A percentile compares a stretch with the other conserved stretches of the same genome.
These are phyloP conservation scores for Beauveria rudraprayagi DNA, from an alignment of 2,329 filamentous ascomycete species.

Conservation along the genomic window DNA sequence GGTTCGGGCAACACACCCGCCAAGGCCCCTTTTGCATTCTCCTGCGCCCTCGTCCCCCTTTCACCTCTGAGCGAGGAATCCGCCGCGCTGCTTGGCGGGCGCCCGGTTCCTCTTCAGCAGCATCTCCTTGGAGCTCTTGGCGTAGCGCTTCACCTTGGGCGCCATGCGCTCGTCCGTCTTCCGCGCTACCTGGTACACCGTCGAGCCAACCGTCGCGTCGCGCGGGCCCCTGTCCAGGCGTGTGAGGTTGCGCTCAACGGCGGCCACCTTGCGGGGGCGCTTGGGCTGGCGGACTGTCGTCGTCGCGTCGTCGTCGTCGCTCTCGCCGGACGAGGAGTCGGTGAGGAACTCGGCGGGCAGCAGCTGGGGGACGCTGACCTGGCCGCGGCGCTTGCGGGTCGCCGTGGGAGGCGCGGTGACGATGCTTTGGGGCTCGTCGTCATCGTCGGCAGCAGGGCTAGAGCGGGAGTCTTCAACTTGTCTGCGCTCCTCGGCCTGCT, in stretches of 20 bases:
- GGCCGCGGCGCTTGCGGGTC: background rate
- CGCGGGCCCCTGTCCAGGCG: conserved; percentile 31
- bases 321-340: conserved; percentile 44
- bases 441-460: conserved; percentile 15
- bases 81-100: conserved; percentile 25
- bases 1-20: too few relatives aligned
- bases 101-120: conserved; percentile 38
- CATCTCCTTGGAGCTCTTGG: conserved; percentile 33
- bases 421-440: conserved; percentile 15
- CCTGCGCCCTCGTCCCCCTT: background rate
- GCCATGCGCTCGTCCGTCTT: conserved; percentile 39
- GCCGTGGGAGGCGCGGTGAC: background rate
- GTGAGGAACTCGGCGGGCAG: conserved; percentile 47
- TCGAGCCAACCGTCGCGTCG: conserved; percentile 44
- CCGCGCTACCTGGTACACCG: conserved; percentile 43
- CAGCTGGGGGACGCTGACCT: conserved; percentile 29
- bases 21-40: too few relatives aligned
- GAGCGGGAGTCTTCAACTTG: conserved; percentile 20
- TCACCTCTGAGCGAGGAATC: conserved; percentile 33
- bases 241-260: conserved; percentile 29
- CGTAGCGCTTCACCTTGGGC: conserved; percentile 37
- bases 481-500: conserved; percentile 46
- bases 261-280: conserved; percentile 35
- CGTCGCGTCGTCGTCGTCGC: conserved; percentile 22
- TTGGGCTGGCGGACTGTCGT: conserved; percentile 23